These are phyloP conservation scores for Hansfordia pulvinata DNA, from an alignment of 2,329 filamentous ascomycete species.

Conservation along the genomic window DNA sequence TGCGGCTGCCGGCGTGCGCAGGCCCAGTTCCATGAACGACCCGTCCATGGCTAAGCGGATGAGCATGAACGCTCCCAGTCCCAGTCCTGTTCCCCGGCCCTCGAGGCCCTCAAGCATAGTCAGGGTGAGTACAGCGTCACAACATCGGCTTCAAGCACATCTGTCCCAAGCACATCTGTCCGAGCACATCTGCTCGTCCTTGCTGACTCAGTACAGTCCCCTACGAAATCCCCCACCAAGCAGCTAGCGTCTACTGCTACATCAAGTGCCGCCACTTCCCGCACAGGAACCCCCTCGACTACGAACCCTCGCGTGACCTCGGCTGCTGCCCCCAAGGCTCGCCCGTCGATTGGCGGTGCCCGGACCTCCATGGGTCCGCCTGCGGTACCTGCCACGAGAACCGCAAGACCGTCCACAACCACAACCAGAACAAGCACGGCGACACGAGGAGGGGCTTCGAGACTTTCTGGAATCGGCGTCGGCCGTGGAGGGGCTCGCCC, in stretches of 20 bases:
- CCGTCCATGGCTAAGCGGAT: slow-evolving; percentile 44
- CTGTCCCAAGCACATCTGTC: too few species aligned
- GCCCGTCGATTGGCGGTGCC: slow-evolving; percentile 37
- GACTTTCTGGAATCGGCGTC: slow-evolving; percentile 20
- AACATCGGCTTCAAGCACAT: not conserved
- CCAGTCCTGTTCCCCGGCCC: slow-evolving; percentile 50
- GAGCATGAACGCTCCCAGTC: slow-evolving; percentile 60
- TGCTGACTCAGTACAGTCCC: slow-evolving; percentile 38
- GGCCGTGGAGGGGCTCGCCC: slow-evolving; percentile 24
- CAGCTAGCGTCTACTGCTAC: slow-evolving; percentile 40
- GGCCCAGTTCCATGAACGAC: slow-evolving; percentile 40
- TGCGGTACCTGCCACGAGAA: slow-evolving; percentile 28
- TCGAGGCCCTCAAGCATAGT: slow-evolving; percentile 41
- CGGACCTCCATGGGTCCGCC: slow-evolving; percentile 59
- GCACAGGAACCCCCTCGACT: slow-evolving; percentile 52
- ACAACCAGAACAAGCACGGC: slow-evolving; percentile 17
- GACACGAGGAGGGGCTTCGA: slow-evolving; percentile 24
- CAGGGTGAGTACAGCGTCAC: slow-evolving; percentile 28
- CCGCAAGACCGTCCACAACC: slow-evolving; percentile 27
- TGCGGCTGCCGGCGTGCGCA: slow-evolving; percentile 14
- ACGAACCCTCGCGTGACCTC: slow-evolving; percentile 27
- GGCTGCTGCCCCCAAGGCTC: slow-evolving; percentile 29
- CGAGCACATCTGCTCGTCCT: too few species aligned
- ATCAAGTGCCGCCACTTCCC: slow-evolving; percentile 43
- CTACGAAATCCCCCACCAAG: slow-evolving; percentile 70